These are phyloP conservation scores for Apophysomyces sp. DNA, from an alignment of 371 early-diverging fungal species.

Conservation along the genomic window DNA sequence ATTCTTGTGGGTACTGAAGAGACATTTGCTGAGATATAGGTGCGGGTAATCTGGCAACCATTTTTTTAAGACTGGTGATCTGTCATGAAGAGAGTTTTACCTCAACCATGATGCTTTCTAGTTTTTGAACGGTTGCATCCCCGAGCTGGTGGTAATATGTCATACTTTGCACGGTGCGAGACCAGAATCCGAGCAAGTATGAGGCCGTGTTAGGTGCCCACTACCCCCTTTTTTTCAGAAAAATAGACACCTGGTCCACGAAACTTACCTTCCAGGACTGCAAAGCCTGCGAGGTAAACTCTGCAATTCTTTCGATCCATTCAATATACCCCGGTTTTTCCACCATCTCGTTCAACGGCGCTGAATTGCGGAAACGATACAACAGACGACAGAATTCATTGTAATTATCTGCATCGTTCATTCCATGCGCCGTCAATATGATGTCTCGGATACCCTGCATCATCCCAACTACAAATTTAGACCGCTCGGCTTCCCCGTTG, in stretches of 20 bases:
- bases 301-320: conserved; percentile 73
- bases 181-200: conserved; percentile 87
- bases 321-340: conserved; percentile 66
- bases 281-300: conserved; percentile 77
- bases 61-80: background rate
- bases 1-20: conserved; percentile 57
- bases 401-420: conserved; percentile 76
- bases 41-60: conserved; percentile 35
- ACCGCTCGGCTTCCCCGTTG: conserved; percentile 65
- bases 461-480: conserved; percentile 65
- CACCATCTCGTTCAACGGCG: conserved; percentile 76
- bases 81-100: conserved; percentile 9
- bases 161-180: conserved; percentile 69
- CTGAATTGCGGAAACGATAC: conserved; percentile 78
- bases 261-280: conserved; percentile 72
- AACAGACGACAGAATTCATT: conserved; percentile 87
- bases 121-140: conserved; percentile 40
- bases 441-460: conserved; percentile 75
- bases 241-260: too few species aligned
- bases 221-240: too few species aligned
- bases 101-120: conserved; percentile 39
- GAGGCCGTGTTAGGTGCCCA: conserved; percentile 77
- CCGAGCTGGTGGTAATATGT: conserved; percentile 49
- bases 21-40: conserved; percentile 57
- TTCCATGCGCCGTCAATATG: conserved; percentile 57